Evolutionary conservation across 345 rosid species (phyloP).

Genomic region (Linum trigynum): DNA sequence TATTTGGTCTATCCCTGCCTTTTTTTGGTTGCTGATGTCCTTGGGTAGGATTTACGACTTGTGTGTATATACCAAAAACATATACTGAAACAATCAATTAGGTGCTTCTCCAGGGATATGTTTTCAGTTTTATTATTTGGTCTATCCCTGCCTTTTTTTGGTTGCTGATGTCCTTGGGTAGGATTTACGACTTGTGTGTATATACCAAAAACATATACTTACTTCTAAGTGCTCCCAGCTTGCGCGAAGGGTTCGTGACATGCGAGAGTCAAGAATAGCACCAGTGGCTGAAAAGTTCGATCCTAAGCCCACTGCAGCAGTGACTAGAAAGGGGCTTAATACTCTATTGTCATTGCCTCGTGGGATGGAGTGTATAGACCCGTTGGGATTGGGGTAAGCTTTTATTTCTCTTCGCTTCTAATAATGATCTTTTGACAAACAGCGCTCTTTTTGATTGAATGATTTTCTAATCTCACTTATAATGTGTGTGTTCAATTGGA

Average conservation of each 20-base stretch:
- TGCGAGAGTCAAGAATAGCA: conserved; percentile 83
- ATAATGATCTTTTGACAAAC: not conserved
- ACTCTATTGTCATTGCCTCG: conserved; percentile 78
- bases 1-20: not conserved
- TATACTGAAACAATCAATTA: too few relatives aligned
- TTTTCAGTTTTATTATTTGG: too few relatives aligned
- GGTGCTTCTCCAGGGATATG: too few relatives aligned
- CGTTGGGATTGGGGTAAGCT: conserved; percentile 80
- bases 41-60: not conserved
- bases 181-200: not conserved
- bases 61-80: not conserved
- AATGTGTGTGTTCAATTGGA: not conserved
- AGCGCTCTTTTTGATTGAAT: not conserved
- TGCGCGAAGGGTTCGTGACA: conserved; percentile 83
- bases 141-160: not conserved
- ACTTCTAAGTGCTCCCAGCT: conserved; percentile 40
- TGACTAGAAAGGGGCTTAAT: conserved; percentile 41
- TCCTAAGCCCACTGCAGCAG: conserved; percentile 34
- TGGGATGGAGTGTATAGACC: conserved; percentile 95
- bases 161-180: not conserved
- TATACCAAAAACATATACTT: not conserved
- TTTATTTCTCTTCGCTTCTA: conserved; percentile 6
- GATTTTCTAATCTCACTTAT: not conserved
- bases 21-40: too few relatives aligned
- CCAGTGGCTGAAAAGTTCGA: conserved; percentile 72